Percentiles rank a stretch among this genome's conserved stretches.
phyloP scores from a whole-genome alignment of 164 flowering plant species.

The Dillenia turbinata region DNA sequence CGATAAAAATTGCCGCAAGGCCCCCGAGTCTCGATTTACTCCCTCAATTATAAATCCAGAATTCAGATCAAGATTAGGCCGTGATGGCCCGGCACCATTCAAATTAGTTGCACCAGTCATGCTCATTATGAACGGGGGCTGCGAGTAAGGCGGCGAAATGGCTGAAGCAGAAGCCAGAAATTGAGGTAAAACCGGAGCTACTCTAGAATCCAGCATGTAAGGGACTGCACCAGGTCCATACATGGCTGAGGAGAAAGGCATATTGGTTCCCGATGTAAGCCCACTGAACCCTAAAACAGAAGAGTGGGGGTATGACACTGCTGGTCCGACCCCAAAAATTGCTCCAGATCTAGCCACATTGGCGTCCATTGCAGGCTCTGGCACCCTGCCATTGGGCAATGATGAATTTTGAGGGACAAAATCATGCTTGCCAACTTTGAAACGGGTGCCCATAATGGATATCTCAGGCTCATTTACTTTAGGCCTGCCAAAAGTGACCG shows the following conservation, averaged over 20 bases:
- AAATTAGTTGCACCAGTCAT: conserved; percentile 28
- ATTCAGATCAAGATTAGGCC: conserved; percentile 53
- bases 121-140: conserved; percentile 46
- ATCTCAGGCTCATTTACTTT: conserved; percentile 47
- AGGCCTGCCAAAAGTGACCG: conserved; percentile 22
- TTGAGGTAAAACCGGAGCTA: conserved; percentile 53
- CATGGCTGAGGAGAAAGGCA: conserved; percentile 32
- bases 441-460: conserved; percentile 69
- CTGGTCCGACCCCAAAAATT: conserved; percentile 36
- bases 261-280: conserved; percentile 20
- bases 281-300: conserved; percentile 37
- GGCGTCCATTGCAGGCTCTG: conserved; percentile 28
- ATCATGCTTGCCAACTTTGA: conserved; percentile 47
- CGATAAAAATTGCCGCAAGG: conserved; percentile 26
- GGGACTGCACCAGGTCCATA: conserved; percentile 54
- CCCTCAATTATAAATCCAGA: conserved; percentile 40
- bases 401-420: conserved; percentile 23
- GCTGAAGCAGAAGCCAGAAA: conserved; percentile 37
- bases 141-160: conserved; percentile 34
- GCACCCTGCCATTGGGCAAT: conserved; percentile 42
- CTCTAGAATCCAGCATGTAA: conserved; percentile 68
- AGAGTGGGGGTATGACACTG: conserved; percentile 26
- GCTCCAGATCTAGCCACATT: conserved; percentile 30
- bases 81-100: conserved; percentile 36
- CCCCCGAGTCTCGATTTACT: conserved; percentile 27